These are phyloP conservation scores for Lophiotrema nucula DNA, from an alignment of 495 filamentous ascomycete genomes.

Conservation along the genomic window DNA sequence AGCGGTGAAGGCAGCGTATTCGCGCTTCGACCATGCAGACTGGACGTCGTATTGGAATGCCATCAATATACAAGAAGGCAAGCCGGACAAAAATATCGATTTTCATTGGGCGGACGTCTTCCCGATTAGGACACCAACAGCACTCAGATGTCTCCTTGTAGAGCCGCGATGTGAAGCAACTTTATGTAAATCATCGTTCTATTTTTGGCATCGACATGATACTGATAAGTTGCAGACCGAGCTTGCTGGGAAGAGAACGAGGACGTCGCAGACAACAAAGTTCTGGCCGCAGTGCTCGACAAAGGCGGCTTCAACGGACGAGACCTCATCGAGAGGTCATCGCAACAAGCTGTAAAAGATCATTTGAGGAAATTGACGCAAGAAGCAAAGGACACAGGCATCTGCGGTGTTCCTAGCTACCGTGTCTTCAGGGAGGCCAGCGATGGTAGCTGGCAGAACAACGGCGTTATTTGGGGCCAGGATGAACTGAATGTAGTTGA, in stretches of 20 bases:
- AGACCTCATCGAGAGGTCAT: conserved; percentile 9
- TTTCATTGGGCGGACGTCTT: conserved; percentile 32
- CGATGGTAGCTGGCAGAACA: background rate
- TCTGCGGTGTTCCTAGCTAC: conserved; percentile 32
- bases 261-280: conserved; percentile 14
- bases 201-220: background rate
- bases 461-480: conserved; percentile 33
- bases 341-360: conserved; percentile 17
- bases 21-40: conserved; percentile 24
- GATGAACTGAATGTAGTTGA: conserved; percentile 26
- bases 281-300: conserved; percentile 14
- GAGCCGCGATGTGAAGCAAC: conserved; percentile 6
- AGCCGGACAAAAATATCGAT: conserved; percentile 19
- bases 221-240: conserved; percentile 17
- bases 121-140: conserved; percentile 27
- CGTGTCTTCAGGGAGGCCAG: conserved; percentile 14
- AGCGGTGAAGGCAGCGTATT: conserved; percentile 8
- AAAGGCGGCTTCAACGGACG: conserved; percentile 22
- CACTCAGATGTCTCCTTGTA: conserved; percentile 17
- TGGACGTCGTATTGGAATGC: conserved; percentile 29
- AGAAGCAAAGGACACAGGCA: conserved; percentile 28
- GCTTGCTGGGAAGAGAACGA: conserved; percentile 29
- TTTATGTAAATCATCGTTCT: conserved; percentile 14
- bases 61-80: conserved; percentile 25
- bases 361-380: conserved; percentile 18